These are phyloP conservation scores for Kodamaea alishanica DNA, from an alignment of 1,139 yeast species.

Conservation along the genomic window DNA sequence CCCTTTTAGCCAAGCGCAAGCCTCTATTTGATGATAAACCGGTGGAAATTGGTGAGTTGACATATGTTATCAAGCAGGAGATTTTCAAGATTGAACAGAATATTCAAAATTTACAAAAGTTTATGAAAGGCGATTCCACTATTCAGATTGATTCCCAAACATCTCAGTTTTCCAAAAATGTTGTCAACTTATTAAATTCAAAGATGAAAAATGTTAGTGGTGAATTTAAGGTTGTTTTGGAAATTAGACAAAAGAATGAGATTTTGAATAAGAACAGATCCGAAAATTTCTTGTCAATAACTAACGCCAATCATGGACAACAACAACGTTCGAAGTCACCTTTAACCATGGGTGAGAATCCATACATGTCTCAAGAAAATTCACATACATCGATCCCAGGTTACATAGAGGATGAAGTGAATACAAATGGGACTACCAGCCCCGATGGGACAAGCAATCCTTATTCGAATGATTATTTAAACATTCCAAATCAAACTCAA, in stretches of 20 bases:
- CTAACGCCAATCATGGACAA: conserved; percentile 28
- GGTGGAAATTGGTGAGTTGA: conserved; percentile 86
- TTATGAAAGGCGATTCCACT: conserved; percentile 45
- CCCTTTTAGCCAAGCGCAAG: conserved; percentile 79
- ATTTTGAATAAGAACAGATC: conserved; percentile 76
- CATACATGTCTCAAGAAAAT: conserved; percentile 28
- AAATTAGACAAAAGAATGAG: conserved; percentile 81
- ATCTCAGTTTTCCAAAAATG: conserved; percentile 75
- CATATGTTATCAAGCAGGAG: conserved; percentile 90
- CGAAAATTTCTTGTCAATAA: conserved; percentile 69
- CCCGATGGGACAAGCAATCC: conserved; percentile 14
- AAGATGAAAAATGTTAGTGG: conserved; percentile 91
- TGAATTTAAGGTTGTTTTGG: conserved; percentile 83
- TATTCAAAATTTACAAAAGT: conserved; percentile 61
- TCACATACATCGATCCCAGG: conserved; percentile 4
- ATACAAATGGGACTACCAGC: conserved; percentile 1
- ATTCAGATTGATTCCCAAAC: conserved; percentile 56
- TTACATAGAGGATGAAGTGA: conserved; percentile 4
- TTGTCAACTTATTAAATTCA: conserved; percentile 79
- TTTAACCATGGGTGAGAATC: conserved; percentile 33
- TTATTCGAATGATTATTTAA: conserved; percentile 38
- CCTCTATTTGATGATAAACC: conserved; percentile 96
- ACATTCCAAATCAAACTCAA: conserved; percentile 73
- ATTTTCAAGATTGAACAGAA: conserved; percentile 81
- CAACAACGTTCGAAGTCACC: conserved; percentile 14